Conservation (phyloP, 1,284 basidiomycete species). For the Pascua sp. region DNA sequence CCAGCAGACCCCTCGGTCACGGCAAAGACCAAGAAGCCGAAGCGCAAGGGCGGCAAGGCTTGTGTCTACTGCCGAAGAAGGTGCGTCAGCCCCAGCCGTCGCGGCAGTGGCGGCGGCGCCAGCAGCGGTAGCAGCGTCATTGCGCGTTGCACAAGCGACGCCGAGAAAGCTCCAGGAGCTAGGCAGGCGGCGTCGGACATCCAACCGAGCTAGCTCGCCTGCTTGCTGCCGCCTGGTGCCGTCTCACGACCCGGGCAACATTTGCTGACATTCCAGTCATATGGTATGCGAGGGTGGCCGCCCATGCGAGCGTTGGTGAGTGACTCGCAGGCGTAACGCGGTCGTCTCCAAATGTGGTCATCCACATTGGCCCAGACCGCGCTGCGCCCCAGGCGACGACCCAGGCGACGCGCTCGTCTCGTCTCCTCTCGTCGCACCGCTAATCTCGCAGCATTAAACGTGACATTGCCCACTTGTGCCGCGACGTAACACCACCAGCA, state of each 20-base stretch:
- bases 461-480: slow-evolving; percentile 84
- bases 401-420: too few relatives aligned
- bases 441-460: slow-evolving; percentile 68
- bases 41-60: slow-evolving; percentile 60
- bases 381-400: too few relatives aligned
- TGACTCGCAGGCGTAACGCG: not conserved
- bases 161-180: too few relatives aligned
- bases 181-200: too few relatives aligned
- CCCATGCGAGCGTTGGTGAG: slow-evolving; percentile 85
- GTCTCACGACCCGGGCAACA: not conserved
- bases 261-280: slow-evolving; percentile 32
- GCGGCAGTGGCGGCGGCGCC: too few relatives aligned
- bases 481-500: slow-evolving; percentile 69
- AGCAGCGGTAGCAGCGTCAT: too few relatives aligned
- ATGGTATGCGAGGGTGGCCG: slow-evolving; percentile 82
- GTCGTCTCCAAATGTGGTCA: too few relatives aligned
- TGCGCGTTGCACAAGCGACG: slow-evolving; percentile 26
- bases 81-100: slow-evolving; percentile 28
- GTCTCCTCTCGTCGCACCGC: not conserved
- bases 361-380: too few relatives aligned
- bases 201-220: too few relatives aligned
- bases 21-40: slow-evolving; percentile 52
- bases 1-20: too few relatives aligned
- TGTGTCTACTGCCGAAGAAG: slow-evolving; percentile 90
- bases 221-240: too few relatives aligned